phyloP scores from a whole-genome alignment of 2,329 filamentous ascomycete species.

The Xylariales sp. region DNA sequence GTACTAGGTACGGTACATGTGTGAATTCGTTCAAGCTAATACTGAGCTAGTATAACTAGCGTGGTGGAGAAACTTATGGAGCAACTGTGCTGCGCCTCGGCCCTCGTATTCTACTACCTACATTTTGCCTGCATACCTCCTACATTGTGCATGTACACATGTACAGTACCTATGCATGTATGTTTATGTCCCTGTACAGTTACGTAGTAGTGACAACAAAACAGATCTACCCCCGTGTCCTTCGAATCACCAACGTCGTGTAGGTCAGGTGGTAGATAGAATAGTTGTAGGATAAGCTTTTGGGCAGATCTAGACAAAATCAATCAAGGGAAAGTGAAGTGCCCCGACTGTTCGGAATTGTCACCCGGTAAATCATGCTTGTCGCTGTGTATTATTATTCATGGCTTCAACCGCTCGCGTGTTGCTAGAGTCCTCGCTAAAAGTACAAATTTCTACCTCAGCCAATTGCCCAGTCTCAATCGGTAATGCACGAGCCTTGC shows the following conservation, averaged over 20 bases:
- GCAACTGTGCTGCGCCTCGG: conserved; percentile 18
- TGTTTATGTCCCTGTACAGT: conserved; percentile 8
- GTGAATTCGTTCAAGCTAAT: too few relatives aligned
- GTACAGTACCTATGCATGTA: too few relatives aligned
- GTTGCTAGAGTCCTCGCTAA: conserved; percentile 48
- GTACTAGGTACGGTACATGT: too few relatives aligned
- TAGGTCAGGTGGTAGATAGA: too few relatives aligned
- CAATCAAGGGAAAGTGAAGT: not conserved
- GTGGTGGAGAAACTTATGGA: not conserved
- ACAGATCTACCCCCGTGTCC: not conserved
- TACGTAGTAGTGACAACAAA: not conserved
- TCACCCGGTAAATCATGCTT: conserved; percentile 13
- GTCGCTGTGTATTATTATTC: conserved; percentile 41
- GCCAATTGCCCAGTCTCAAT: conserved; percentile 25
- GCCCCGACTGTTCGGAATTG: too few relatives aligned
- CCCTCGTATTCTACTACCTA: not conserved
- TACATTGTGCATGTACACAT: not conserved
- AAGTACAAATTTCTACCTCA: conserved; percentile 47
- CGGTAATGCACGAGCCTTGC: conserved; percentile 19
- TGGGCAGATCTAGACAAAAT: not conserved
- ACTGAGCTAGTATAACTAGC: too few relatives aligned
- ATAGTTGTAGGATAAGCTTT: too few relatives aligned
- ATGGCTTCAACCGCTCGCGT: conserved; percentile 39
- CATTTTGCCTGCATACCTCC: conserved; percentile 2
- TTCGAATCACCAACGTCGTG: conserved; percentile 10